Base-by-base conservation (phyloP, 1,284 basidiomycete species). In the Leccinum subspadiceum region DNA sequence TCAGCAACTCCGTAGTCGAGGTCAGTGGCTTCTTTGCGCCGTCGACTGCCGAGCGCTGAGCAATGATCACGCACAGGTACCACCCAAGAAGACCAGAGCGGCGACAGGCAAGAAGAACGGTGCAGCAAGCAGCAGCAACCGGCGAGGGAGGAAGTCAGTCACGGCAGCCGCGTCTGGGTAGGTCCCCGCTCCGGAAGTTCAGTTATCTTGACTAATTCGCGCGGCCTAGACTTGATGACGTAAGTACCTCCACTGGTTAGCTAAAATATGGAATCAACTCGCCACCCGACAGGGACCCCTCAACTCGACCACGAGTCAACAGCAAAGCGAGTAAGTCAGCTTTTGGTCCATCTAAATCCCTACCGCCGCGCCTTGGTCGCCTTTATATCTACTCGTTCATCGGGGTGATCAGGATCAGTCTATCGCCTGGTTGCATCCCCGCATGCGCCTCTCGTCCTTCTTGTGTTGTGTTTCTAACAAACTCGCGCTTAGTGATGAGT, bases 391-490 rank as follows among this genome's bases (percentile, higher is more conserved):
- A 54, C 61, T 50, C 61, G 5, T 54, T 63, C 54, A 60, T 62
- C 57, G 60, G 39, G 62, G 69, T 63, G 60, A 64, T 62, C 63
- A 22, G 66, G 62, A 53, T 60, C 67, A 57, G 48, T 62, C 53
- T 54, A 60, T 54, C 56, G 26, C 63, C 61, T 62, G 59, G 60
- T 65, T 58, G 46, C 58, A 46, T 62, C 58, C 37, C 60, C 73
- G 65, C 79, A 85, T 84, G 84, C 78, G 68, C 71, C 71, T 83
- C 68, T 77, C 74, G 65, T 78, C 78, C 64, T 73, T 84, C 52
- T 70, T 84, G 66, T 83, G 81, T 71, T 84, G 81, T 68, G 77
- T 75, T 72, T 81, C 80, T 81, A 76, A 81, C 73, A 71, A 75
- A 68, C 72, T 72, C 69, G 68, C 73, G 67, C 75, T 76, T 73